Evolutionary conservation across 257 asterid species (phyloP).

Genomic region (Solanum peruvianum): DNA sequence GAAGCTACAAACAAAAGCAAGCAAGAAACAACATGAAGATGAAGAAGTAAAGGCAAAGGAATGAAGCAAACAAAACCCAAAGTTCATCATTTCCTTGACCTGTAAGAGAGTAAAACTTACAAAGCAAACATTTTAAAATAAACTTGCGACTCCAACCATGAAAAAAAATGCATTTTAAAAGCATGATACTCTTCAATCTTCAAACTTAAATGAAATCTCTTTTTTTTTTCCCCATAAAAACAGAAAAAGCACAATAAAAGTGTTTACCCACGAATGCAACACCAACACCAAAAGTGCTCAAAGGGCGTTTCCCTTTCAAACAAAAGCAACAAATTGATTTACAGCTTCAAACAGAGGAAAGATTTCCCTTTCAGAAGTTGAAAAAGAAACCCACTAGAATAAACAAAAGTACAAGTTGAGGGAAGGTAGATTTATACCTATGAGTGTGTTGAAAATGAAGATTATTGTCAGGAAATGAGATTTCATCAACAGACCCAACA

Average conservation of each 20-base stretch:
- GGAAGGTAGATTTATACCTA: conserved; percentile 20
- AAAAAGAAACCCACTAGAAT: background rate
- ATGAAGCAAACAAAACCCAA: background rate
- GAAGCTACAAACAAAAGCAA: background rate
- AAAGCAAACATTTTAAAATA: background rate
- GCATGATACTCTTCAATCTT: background rate
- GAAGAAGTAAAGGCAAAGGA: background rate
- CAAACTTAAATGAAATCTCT: background rate
- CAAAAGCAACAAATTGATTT: background rate
- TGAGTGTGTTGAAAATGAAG: conserved; percentile 24
- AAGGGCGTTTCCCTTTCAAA: conserved; percentile 8
- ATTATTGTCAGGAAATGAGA: conserved; percentile 39
- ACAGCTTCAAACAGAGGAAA: background rate
- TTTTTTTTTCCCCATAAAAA: background rate
- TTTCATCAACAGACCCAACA: conserved; percentile 21
- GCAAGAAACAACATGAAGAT: background rate
- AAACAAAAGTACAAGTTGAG: background rate
- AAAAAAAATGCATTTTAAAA: background rate
- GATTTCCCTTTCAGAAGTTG: background rate
- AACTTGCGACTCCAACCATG: background rate
- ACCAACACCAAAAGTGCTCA: background rate
- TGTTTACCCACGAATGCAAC: conserved; percentile 2
- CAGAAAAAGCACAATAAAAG: background rate
- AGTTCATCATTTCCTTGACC: background rate
- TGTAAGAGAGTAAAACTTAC: background rate